Base-by-base conservation (phyloP, 1,139 yeast species). In the Yamadazyma buinensis region DNA sequence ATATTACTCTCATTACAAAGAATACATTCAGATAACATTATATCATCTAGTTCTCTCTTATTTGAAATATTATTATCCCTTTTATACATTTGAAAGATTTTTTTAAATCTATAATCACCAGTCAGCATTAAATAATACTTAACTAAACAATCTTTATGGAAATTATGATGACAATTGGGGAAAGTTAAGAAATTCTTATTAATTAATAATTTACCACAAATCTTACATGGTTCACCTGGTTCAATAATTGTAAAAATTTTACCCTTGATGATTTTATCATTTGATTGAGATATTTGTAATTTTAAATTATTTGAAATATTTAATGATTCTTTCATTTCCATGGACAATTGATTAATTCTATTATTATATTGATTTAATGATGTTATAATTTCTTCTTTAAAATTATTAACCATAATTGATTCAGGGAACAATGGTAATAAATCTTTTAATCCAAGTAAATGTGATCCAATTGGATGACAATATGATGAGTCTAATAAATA, bases 141-240 rank as follows among this genome's bases (percentile, higher is more conserved):
- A 5, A 84, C 74, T 19, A 88, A 59, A 59, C 98, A 94, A 50
- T 88, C 96, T 37, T 82, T 81, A 54, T 94, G 98, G 62, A 85
- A 84, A 7, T 86, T 79, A 57, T 92, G 98, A 41, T 77, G 84
- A 52, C 98, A 92, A 38, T 64, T 68, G 0, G 97, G 96, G 52
- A 88, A 92, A 9, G 83, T 78, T 33, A 84, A 71, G 50, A 88
- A 90, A 48, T 82, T 81, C 38, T 90, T 75, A 4, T 80, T 74
- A 3, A 87, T 73, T 30, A 92, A 62, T 6, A 94, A 72, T 44
- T 72, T 72, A 13, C 69, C 61, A 58, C 98, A 94, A 5, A 77
- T 47, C 29, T 74, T 68, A 59, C 99, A 92, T 1, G 92, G 76
- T 43, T 83, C 94, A 1, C 95, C 95, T 0, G 96, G 90, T 48